Evolutionary conservation across 73 alveolate species (phyloP).

Genomic region (Tetrahymena malaccensis): DNA sequence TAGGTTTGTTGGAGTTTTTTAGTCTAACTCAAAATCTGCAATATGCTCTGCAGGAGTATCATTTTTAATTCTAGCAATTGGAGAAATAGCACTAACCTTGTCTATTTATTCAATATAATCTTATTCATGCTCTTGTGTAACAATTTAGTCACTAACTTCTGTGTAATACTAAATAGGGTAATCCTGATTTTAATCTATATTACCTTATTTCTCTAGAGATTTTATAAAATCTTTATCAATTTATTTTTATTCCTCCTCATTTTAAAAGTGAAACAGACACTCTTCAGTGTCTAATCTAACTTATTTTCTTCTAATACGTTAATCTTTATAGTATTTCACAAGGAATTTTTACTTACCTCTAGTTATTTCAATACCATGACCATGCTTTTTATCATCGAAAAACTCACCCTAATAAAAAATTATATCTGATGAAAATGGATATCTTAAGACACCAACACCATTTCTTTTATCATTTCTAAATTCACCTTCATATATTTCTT

Average conservation of each 20-base stretch:
- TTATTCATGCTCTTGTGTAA: neutral
- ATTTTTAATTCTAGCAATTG: neutral
- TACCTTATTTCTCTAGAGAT: neutral
- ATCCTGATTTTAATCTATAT: neutral
- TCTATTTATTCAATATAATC: neutral
- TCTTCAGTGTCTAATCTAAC: neutral
- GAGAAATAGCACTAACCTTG: neutral
- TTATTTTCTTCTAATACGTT: neutral
- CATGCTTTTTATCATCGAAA: neutral
- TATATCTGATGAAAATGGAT: neutral
- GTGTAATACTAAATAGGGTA: neutral
- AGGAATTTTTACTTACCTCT: neutral
- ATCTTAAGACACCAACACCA: neutral
- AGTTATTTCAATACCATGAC: neutral
- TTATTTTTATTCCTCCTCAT: neutral
- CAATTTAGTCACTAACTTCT: neutral
- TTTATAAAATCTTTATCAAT: neutral
- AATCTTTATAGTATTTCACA: neutral
- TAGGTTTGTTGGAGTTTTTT: neutral
- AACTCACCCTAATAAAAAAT: neutral
- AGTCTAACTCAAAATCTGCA: neutral
- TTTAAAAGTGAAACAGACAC: neutral
- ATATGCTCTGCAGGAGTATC: neutral
- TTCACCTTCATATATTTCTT: neutral
- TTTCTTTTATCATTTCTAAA: neutral